Evolutionary conservation across 2,329 filamentous ascomycete species (phyloP).

Genomic region (Purpureocillium lavendulum): DNA sequence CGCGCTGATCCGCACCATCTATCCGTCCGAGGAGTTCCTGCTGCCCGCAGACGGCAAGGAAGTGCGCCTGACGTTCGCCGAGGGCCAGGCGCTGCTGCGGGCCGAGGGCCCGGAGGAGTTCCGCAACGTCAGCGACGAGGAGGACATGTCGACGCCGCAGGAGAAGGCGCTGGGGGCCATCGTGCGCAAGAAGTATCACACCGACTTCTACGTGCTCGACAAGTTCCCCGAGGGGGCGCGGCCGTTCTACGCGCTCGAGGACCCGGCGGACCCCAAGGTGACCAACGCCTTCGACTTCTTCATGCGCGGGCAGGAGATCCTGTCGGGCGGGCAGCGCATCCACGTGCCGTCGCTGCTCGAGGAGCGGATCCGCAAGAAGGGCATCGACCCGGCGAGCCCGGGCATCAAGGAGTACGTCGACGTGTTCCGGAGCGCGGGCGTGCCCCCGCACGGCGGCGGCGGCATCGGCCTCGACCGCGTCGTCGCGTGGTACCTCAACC

Average conservation of each 20-base stretch:
- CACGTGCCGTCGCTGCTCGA: constrained; percentile 71
- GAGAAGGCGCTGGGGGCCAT: constrained; percentile 85
- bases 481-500: constrained; percentile 55
- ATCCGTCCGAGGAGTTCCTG: constrained; percentile 70
- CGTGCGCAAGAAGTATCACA: constrained; percentile 80
- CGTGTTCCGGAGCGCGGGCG: constrained; percentile 71
- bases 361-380: constrained; percentile 67
- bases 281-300: constrained; percentile 38
- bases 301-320: constrained; percentile 85
- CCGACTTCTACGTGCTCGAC: constrained; percentile 95
- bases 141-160: constrained; percentile 73
- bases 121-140: constrained; percentile 62
- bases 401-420: constrained; percentile 89
- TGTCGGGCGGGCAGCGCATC: constrained; percentile 87
- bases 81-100: constrained; percentile 69
- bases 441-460: constrained; percentile 84
- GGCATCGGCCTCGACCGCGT: constrained; percentile 87
- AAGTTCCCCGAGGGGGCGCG: constrained; percentile 87
- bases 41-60: constrained; percentile 68
- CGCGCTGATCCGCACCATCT: constrained; percentile 62
- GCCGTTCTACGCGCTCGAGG: constrained; percentile 87
- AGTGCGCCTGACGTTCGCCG: constrained; percentile 67
- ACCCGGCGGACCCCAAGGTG: constrained; percentile 6
- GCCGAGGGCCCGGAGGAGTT: constrained; percentile 63
- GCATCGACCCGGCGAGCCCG: constrained; percentile 64